These are phyloP conservation scores for Fragaria nilgerrensis DNA, from an alignment of 306 rosid species.

Conservation along the genomic window DNA sequence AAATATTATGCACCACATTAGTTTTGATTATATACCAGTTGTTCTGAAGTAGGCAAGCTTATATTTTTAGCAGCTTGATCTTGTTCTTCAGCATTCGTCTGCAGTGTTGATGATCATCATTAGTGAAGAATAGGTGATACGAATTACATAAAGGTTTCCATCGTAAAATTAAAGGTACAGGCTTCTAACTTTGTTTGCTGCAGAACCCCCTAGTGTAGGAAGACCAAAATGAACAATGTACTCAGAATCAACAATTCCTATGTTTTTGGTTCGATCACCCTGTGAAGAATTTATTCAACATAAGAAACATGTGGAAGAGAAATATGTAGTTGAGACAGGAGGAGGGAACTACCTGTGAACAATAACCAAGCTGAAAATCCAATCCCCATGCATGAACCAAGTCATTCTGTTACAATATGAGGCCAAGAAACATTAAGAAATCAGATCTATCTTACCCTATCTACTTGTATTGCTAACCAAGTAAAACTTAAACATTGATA, in stretches of 20 bases:
- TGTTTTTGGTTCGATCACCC: conserved; percentile 48
- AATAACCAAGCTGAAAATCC: conserved; percentile 46
- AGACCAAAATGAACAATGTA: conserved; percentile 42
- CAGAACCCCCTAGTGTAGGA: conserved; percentile 39
- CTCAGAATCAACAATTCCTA: conserved; percentile 51
- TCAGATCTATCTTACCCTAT: background rate
- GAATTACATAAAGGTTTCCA: background rate
- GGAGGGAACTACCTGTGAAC: conserved; percentile 34
- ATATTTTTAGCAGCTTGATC: conserved; percentile 2
- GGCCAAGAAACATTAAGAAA: background rate
- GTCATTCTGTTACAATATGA: conserved; percentile 36
- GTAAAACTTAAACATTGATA: background rate
- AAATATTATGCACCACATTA: background rate
- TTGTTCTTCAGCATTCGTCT: conserved; percentile 17
- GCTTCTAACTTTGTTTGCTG: conserved; percentile 31
- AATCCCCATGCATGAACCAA: conserved; percentile 55
- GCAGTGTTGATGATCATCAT: conserved; percentile 6
- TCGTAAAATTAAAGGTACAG: background rate
- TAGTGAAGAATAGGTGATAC: background rate
- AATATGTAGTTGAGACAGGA: background rate
- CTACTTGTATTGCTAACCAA: background rate
- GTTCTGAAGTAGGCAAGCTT: conserved; percentile 5
- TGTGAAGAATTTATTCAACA: conserved; percentile 19
- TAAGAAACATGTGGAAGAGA: background rate
- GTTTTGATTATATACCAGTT: conserved; percentile 18